phyloP scores from a whole-genome alignment of 331 rosid species.

The Malus hybrid region DNA sequence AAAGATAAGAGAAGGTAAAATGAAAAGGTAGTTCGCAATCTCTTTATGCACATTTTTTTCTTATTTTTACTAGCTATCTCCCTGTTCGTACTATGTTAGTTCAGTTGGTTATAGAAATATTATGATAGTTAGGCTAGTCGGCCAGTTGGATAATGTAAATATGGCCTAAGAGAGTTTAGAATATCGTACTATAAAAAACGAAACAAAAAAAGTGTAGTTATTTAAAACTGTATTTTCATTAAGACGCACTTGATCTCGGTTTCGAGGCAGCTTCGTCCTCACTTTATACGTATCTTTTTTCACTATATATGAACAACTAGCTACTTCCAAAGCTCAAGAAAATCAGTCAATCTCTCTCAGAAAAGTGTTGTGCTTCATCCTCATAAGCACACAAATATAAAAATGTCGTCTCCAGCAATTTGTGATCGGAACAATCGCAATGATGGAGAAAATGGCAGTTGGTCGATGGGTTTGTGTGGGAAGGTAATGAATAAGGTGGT shows the following conservation, averaged over 20 bases:
- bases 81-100: not conserved
- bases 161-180: too few relatives aligned
- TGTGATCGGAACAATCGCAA: not conserved
- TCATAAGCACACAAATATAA: not conserved
- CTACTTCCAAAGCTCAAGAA: not conserved
- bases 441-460: not conserved
- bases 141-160: too few relatives aligned
- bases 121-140: too few relatives aligned
- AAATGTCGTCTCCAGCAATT: slow-evolving; percentile 11
- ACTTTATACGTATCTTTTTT: not conserved
- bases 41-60: not conserved
- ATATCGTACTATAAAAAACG: too few relatives aligned
- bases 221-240: too few relatives aligned
- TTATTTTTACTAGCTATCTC: too few relatives aligned
- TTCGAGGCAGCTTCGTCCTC: not conserved
- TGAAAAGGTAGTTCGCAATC: not conserved
- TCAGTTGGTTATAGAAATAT: not conserved
- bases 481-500: not conserved
- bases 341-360: not conserved
- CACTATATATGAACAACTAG: not conserved
- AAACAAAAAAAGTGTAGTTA: too few relatives aligned
- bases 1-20: not conserved
- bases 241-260: not conserved
- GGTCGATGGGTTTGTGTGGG: not conserved
- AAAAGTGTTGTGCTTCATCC: not conserved